Percentiles rank a stretch among this genome's conserved stretches.
Evolutionary conservation across 1,284 basidiomycete species (phyloP).

Genomic region (Rhodotorula sp.): DNA sequence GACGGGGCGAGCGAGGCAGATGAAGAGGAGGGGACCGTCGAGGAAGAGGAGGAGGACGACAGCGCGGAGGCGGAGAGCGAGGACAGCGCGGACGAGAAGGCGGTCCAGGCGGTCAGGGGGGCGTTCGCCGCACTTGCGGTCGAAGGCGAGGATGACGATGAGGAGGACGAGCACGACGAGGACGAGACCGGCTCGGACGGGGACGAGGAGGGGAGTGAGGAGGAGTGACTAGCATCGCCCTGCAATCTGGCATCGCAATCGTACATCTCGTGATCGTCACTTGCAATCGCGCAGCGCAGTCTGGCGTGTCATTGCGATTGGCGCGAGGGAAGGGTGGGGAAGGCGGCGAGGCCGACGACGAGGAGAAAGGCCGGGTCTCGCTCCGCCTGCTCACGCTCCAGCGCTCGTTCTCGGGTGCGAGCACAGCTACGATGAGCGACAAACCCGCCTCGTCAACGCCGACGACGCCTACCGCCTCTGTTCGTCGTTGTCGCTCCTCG

Average conservation of each 20-base stretch:
- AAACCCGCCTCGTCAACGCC: neutral
- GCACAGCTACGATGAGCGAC: neutral
- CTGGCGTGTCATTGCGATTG: neutral
- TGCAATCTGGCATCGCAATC: no score
- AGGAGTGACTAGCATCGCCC: no score
- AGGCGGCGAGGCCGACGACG: neutral
- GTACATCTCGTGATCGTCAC: no score
- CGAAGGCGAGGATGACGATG: slow-evolving; percentile 50
- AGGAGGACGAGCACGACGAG: slow-evolving; percentile 49
- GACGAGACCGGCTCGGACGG: slow-evolving; percentile 5
- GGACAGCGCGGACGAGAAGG: slow-evolving; percentile 26
- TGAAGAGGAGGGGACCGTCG: slow-evolving; percentile 48
- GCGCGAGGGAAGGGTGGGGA: neutral
- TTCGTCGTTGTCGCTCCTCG: neutral
- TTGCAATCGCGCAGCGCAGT: no score
- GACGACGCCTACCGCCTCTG: slow-evolving; percentile 24
- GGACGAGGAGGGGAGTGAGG: neutral
- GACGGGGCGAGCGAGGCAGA: slow-evolving; percentile 47
- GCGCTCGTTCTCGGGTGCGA: no score
- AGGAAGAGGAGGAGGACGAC: slow-evolving; percentile 50
- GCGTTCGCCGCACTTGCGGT: slow-evolving; percentile 51
- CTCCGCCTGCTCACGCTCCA: neutral
- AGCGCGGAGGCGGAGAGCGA: slow-evolving; percentile 30
- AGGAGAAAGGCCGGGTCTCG: neutral
- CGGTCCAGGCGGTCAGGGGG: slow-evolving; percentile 44